Evolutionary conservation across 345 rosid genomes (phyloP), one percentile per base, ranked within the genome.

Genomic region (Litchi chinensis): DNA sequence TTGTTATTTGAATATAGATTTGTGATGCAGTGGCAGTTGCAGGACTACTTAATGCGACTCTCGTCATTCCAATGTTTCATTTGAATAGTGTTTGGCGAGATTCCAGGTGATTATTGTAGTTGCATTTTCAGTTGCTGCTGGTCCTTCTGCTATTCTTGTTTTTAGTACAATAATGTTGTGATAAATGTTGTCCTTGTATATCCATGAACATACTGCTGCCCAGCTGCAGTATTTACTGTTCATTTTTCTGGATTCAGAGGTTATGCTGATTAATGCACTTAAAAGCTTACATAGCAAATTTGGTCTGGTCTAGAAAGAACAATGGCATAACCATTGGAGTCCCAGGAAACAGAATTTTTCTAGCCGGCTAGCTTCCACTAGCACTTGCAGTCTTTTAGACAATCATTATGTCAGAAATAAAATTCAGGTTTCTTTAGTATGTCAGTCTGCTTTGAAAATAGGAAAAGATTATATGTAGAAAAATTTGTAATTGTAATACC

Each of bases 11-110:
- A 18, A 40, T 83, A 71, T 87, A 92, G 99, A 94, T 95, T 86
- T 95, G 97, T 73, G 99, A 95, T 89, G 99, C 91, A n/a, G 99
- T 96, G 83, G 98, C 97, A 57, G 98, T 96, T 79, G 98, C 98
- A 65, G 93, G 97, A 87, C 87, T 96, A 26, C 85, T 96, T 46
- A 96, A 96, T 87, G 99, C 99, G 59, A 96, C 99, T 59, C 97
- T 96, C 79, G 90, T 96, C 73, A 94, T 94, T 43, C 98, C 99
- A 46, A 89, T 94, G 69, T 96, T 96, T 88, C 98, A 96, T 84
- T 83, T 92, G 74, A 96, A 96, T 81, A 96, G 98, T 76, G 97
- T 96, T 69, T 94, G 99, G 99, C 95, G 89, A 85, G 99, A 94
- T 89, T 93, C 95, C 85, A 96, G 98, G 99, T 96, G 84, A 85